Base-by-base conservation (phyloP, 257 asterid genomes). In the Catharanthus roseus region DNA sequence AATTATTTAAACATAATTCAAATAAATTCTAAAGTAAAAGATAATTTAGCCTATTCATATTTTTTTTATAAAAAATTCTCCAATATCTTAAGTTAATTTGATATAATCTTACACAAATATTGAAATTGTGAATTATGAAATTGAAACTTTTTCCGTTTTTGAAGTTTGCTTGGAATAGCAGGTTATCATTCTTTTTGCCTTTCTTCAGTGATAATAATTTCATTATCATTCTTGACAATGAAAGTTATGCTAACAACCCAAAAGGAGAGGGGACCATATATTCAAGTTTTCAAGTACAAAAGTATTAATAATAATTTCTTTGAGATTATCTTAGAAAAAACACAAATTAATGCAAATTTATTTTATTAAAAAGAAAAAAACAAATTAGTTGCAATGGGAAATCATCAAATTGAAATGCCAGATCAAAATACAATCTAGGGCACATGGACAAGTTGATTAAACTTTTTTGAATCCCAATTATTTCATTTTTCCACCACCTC, bases 381-480 rank as follows among this genome's bases (percentile, higher is more conserved):
- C 42, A 38, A 38, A n/a, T 3, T 3, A 38, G 3, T 38, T 3
- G 1, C 21, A 13, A 57, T 57, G 38, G 26, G 16, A 53, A 58
- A 58, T 28, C n/a, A 70, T 63, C 23, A 44, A 9, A 65, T 31
- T 39, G 41, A 72, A 51, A 38, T 72, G 68, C 70, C 61, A 38
- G 49, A 70, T 74, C 71, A 57, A 56, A 72, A 16, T 50, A 57
- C 39, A 60, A 42, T 67, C 67, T 23, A 70, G 23, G 24, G 55
- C 79, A 78, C 79, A 70, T 78, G 78, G 73, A 67, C 49, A 74
- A 33, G 73, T 68, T 57, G 70, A 78, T 38, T 38, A 38, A 3
- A 38, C 3, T 38, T 38, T 69, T 39, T 55, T 21, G 33, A 74
- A 74, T 65, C 57, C 69, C 75, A 44, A 47, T 11, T 8, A 36